Base-by-base conservation (phyloP, 176 grass and related monocot genomes). In the Otatea glauca region DNA sequence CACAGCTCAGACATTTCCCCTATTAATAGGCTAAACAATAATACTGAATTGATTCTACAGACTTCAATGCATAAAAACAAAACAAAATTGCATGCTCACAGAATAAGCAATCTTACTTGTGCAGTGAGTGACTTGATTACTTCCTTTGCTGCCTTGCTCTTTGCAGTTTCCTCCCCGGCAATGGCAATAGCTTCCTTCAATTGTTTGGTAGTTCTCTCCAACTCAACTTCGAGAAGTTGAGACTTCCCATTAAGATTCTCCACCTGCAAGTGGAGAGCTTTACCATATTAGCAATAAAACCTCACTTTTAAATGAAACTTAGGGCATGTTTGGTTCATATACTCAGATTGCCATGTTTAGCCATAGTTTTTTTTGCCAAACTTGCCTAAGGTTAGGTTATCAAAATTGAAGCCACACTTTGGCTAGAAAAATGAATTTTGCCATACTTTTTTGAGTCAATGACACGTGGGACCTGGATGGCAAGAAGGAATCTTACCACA, bases 101-200 rank as follows among this genome's bases (percentile, higher is more conserved):
- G 27, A 85, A 25, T 63, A 70, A 64, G 39, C 69, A 87, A 49
- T 85, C 75, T 87, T 91, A 98, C 95, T 71, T 93, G 92, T 84
- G 87, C 85, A 45, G 92, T 95, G 56, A 98, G 91, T 38, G 92
- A 95, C 68, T 95, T 98, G 80, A 98, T 98, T 85, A 95, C 95
- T 87, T 98, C 95, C 74, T 98, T 98, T 60, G 95, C 91, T 7
- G 92, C 95, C 50, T 95, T 98, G 87, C 95, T 95, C 68, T 95
- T 98, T 80, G 92, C 85, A 53, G 87, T 90, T 90, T 98, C 95
- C 25, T 95, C 95, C n/a, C 91, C 92, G 4, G 91, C 91, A 79
- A 98, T 95, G 55, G 80, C 68, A 87, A 95, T 88, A 72, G 92
- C 92, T 72, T 98, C 95, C 82, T 98, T 98, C 71, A 95, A 75